Conservation (phyloP, 139 green algal species). For the Tetradesmus obliquus region DNA sequence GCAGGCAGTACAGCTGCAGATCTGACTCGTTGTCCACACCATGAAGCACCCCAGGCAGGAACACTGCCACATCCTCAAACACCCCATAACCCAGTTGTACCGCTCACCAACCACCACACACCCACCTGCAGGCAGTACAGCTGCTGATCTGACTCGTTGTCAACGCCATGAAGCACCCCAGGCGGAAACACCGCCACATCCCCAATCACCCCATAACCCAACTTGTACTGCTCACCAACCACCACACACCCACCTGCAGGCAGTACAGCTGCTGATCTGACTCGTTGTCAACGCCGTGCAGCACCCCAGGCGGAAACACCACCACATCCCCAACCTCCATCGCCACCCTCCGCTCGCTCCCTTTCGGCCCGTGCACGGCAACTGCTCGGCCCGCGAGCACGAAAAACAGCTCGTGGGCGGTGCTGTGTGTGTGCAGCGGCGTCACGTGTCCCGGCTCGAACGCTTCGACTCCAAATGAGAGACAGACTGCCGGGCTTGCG, state of each 20-base stretch:
- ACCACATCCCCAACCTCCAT: slow-evolving; percentile 77
- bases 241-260: slow-evolving; percentile 49
- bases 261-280: slow-evolving; percentile 66
- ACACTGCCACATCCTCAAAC: neutral
- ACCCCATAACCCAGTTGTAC: neutral
- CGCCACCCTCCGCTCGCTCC: slow-evolving; percentile 55
- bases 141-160: slow-evolving; percentile 63
- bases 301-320: slow-evolving; percentile 76
- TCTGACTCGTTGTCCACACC: slow-evolving; percentile 75
- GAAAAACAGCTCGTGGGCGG: slow-evolving; percentile 90
- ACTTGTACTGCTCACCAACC: no score
- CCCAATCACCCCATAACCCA: neutral
- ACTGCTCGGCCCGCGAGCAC: slow-evolving; percentile 72
- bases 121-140: slow-evolving; percentile 67
- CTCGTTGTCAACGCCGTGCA: slow-evolving; percentile 85
- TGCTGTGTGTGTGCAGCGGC: slow-evolving; percentile 31
- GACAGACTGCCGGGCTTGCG: slow-evolving; percentile 35
- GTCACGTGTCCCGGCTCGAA: slow-evolving; percentile 57
- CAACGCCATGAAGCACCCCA: slow-evolving; percentile 76
- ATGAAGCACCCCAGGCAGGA: slow-evolving; percentile 57
- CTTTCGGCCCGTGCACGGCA: slow-evolving; percentile 59
- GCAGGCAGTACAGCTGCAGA: slow-evolving; percentile 69
- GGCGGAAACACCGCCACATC: neutral
- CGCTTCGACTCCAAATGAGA: slow-evolving; percentile 76
- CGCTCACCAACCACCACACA: no score